These are phyloP conservation scores for Paraglomus occultum DNA, from an alignment of 192 early-diverging fungal species.

Conservation along the genomic window DNA sequence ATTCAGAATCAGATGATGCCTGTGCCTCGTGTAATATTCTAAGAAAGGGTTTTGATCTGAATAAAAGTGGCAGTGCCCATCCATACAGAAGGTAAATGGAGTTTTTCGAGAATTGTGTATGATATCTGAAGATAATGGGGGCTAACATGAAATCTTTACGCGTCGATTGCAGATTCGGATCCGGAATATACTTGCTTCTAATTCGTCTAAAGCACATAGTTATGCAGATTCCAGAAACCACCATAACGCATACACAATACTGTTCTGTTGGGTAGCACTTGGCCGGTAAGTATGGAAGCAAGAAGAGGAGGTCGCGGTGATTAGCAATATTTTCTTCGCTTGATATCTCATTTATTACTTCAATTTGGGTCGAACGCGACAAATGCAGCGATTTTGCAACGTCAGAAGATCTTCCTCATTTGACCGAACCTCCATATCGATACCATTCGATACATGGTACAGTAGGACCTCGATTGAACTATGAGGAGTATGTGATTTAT, in stretches of 20 bases:
- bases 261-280: conserved; percentile 31
- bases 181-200: conserved; percentile 30
- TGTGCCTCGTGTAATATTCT: conserved; percentile 32
- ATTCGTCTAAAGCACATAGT: conserved; percentile 33
- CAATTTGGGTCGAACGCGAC: too few species aligned
- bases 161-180: conserved; percentile 25
- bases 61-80: conserved; percentile 22
- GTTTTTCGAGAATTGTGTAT: too few species aligned
- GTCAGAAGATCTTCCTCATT: conserved; percentile 24
- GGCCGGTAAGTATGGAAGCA: conserved; percentile 15
- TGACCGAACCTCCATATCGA: conserved; percentile 24
- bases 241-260: conserved; percentile 21
- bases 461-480: conserved; percentile 19
- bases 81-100: conserved; percentile 15
- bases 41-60: conserved; percentile 28
- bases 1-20: conserved; percentile 12
- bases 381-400: conserved; percentile 7
- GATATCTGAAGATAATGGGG: too few species aligned
- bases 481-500: conserved; percentile 34
- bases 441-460: conserved; percentile 31
- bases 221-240: conserved; percentile 20
- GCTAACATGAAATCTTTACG: not conserved
- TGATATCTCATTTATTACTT: too few species aligned
- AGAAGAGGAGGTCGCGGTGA: too few species aligned
- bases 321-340: too few species aligned